Evolutionary conservation across 2,329 filamentous ascomycete genomes (phyloP), one percentile per base, ranked within the genome.

Genomic region (Dothideomycetes sp.): DNA sequence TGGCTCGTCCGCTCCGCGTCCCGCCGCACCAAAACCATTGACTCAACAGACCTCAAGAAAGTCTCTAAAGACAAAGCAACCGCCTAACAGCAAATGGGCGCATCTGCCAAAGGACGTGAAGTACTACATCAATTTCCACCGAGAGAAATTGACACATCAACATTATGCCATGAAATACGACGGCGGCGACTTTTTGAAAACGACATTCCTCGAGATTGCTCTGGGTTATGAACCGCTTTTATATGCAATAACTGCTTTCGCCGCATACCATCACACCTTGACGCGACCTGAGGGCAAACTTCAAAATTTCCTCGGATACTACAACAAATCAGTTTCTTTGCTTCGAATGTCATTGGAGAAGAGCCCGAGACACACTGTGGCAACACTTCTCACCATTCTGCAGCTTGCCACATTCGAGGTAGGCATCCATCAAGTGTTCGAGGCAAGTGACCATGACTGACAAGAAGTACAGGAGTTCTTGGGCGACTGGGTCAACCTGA

Each of bases 371-470:
- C 79, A 84, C 49, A 82, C 68, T 23, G 70, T 87, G 35, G 75
- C 80, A 5, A 94, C 82, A 0, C 68, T 96, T 22, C 60, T 95
- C 45, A 93, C 89, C 0, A 88, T 96, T 15, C 65, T 98, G 29
- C 88, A 96, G 54, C 73, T 96, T 35, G 87, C 88, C 41, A 93
- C 85, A 3, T 91, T 95, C 42, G 91, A 98, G 75, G 87, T 93
- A 69, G 67, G 48, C 20, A 25, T 11, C 15, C 10, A 22, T 33
- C 15, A 25, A 13, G 5, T 18, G n/a, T 27, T 16, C 33, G 23
- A 4, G 10, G 17, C 11, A 9, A 9, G 16, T 15, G n/a, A 22
- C 19, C 28, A n/a, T 7, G 25, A 28, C 44, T 49, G 15, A 42
- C 37, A 20, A 24, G 34, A n/a, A 31, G 18, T 37, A 31, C 53